Base-by-base conservation (phyloP, 306 rosid genomes). In the Sechiopsis laciniata region DNA sequence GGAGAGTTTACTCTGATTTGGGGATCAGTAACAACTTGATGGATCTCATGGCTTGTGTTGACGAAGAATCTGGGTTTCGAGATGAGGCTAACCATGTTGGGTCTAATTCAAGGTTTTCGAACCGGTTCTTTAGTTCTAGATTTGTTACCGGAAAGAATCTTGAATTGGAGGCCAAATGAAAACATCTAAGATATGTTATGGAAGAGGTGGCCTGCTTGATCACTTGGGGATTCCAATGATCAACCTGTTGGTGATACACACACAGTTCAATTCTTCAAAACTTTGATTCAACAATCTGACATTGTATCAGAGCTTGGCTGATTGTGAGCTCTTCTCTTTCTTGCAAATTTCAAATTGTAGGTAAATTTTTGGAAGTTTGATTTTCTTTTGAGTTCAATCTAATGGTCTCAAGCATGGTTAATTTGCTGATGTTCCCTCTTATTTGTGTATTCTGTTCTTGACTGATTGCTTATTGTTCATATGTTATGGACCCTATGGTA, bases 1-100 rank as follows among this genome's bases (percentile, higher is more conserved):
- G 92, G 78, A 89, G 97, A 78, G 96, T 88, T 75, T 87, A 87
- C 79, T 90, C 98, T 22, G 96, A 94, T 85, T 81, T 94, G 82
- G 98, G 97, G 67, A 86, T 90, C 37, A 90, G 90, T 24, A 87
- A 85, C 80, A 94, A 94, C 70, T 83, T 94, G 85, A 94, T 86
- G 98, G 97, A 94, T 73, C 96, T 94, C 50, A 89, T 94, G 98
- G 96, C 90, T 64, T 78, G 81, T 20, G 65, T 84, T 26, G 97
- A 94, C 72, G 90, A 87, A 59, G 91, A 86, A 73, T 75, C 85
- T 3, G 91, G 84, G 2, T 78, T 80, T 58, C 56, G 74, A 24
- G 82, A 74, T 51, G 89, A 83, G 42, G 81, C 37, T n/a, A 84
- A 81, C 66, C 84, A 75, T 29, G 74, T 75, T 12, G 81, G 68